Evolutionary conservation across 2,329 filamentous ascomycete genomes (phyloP), one percentile per base, ranked within the genome.

Genomic region (Colletotrichum sp.): DNA sequence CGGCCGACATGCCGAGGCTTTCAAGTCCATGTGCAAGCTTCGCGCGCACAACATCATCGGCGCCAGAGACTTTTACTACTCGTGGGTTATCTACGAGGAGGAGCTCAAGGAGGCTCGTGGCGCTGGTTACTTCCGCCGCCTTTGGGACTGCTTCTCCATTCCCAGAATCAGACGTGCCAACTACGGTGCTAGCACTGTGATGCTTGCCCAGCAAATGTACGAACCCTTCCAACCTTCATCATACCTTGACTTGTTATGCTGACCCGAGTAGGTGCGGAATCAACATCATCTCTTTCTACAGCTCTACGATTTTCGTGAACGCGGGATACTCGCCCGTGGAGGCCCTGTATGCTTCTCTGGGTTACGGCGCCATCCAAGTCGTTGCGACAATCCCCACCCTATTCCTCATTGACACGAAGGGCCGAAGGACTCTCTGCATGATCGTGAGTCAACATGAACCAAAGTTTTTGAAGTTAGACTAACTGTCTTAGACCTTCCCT

Each of bases 281-380:
- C 83, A 95, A 95, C 81, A 94, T 95, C 76, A 93, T 95, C 71
- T 92, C 93, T 1, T 95, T 95, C 83, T 95, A 95, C 84, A 93
- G 91, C 1, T 92, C 92, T 0, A 93, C 92, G 5, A 87, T 92
- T n/a, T 93, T 93, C 79, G 79, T 83, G 24, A 82, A 92, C 2
- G 90, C 92, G 92, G 92, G 6, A 90, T 91, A 39, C 83, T 73
- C 64, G 82, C 87, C 3, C 89, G 89, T 63, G 55, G 84, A 89
- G 52, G 91, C 94, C 12, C 84, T 88, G 65, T 81, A 88, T 9
- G 86, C 86, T 1, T 88, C 87, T 2, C 85, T 88, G 64, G 87
- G 88, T 15, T 88, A 87, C 67, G 87, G 88, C 59, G 93, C 77
- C 93, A 93, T 80, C n/a, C 52, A 75, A 71, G 52, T 75, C 12